Conservation (phyloP, 805 yeast species). For the Candida ascalaphidarum region DNA sequence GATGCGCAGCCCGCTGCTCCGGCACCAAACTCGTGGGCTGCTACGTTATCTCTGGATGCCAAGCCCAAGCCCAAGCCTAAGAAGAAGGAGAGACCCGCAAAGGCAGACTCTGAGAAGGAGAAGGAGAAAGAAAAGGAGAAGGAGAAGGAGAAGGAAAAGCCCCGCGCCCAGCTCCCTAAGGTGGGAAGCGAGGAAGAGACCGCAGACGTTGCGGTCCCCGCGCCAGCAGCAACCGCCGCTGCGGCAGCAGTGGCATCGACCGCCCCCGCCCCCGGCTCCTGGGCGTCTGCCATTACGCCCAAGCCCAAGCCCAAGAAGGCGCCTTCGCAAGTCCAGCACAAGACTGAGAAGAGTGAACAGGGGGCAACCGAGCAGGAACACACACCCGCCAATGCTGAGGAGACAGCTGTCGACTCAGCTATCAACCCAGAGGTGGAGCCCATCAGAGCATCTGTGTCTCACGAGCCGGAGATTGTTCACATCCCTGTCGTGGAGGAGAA, state of each 20-base stretch:
- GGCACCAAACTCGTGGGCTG: constrained; percentile 33
- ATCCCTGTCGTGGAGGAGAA: neutral
- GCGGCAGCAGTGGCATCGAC: constrained; percentile 3
- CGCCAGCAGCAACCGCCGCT: constrained; percentile 4
- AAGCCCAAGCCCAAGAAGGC: constrained; percentile 35
- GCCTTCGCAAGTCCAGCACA: constrained; percentile 36
- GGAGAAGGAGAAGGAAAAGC: constrained; percentile 2
- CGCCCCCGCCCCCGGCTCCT: constrained; percentile 28
- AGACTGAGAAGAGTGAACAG: constrained; percentile 54
- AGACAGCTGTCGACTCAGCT: constrained; percentile 11
- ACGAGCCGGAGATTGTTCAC: neutral
- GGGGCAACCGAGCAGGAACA: constrained; percentile 58
- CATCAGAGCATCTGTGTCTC: too few relatives aligned
- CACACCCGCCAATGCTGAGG: constrained; percentile 3
- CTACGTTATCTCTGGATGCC: constrained; percentile 31
- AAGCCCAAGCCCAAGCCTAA: constrained; percentile 21
- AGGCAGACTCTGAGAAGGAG: constrained; percentile 4
- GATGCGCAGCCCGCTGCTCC: constrained; percentile 4
- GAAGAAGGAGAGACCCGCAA: constrained; percentile 3
- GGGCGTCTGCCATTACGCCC: constrained; percentile 63
- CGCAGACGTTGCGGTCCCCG: constrained; percentile 1
- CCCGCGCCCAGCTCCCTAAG: too few relatives aligned
- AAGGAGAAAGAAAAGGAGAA: constrained; percentile 8
- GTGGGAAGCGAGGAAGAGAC: too few relatives aligned
- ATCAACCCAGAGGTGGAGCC: too few relatives aligned